Evolutionary conservation across 2,329 filamentous ascomycete genomes (phyloP), one percentile per base, ranked within the genome.

Genomic region (Talaromyces sp.): DNA sequence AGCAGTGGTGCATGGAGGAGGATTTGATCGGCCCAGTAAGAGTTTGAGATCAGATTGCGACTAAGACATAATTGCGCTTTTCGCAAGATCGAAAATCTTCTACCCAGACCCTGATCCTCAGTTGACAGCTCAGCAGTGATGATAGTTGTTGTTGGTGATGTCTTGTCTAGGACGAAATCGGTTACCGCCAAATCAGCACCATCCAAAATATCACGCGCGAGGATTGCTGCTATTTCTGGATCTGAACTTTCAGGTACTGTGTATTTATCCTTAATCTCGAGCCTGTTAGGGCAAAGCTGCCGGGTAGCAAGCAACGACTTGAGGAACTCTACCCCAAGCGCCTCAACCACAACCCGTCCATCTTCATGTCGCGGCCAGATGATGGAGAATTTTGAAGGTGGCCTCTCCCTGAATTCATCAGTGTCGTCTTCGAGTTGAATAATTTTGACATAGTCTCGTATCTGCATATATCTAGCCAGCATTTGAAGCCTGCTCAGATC

Each of bases 401-500:
- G 34, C 29, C n/a, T 53, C 45, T 61, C 45, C 59, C n/a, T 29
- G 13, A 61, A 17, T 27, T 53, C 19, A 19, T 43, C 8, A n/a
- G n/a, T n/a, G 11, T 61, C 59, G 15, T 62, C 60, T 47, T 54
- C 47, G 34, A 62, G 45, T 25, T 25, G 31, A 19, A 54, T 54
- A 22, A 62, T 47, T 54, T 62, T 43, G 47, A 62, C n/a, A 62
- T 40, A 43, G 60, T 62, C 45, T 62, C 60, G 47, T 54, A 62
- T 43, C 31, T 62, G 60, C 19, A 29, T 13, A 62, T 53, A 29
- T 62, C 22, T 43, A 19, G 45, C 47, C 22, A 62, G 60, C 47
- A 62, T 62, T 54, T 53, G 60, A 19, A 62, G 60, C 34, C 60
- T 62, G 47, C 60, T 62, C 22, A 62, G 60, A 62, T 62, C 60